Evolutionary conservation across 2,329 filamentous ascomycete genomes (phyloP).

Genomic region (Amesomyces nigricolor): DNA sequence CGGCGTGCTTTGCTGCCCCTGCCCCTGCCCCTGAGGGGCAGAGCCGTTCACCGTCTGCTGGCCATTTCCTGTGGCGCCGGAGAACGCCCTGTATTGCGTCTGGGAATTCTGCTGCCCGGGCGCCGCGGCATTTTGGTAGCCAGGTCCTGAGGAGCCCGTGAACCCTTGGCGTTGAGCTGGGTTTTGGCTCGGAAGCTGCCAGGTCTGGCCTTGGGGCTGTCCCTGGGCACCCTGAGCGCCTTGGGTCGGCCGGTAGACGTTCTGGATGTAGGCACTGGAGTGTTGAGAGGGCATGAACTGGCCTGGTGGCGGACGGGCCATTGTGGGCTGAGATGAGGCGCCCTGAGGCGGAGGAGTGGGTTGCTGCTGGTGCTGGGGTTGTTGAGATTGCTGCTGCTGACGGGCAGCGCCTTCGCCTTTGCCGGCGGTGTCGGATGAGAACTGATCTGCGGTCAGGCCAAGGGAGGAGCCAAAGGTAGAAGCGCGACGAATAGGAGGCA

Average conservation of each 20-base stretch:
- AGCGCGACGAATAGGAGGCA: constrained; percentile 54
- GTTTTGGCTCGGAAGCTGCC: constrained; percentile 21
- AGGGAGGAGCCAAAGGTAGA: constrained; percentile 49
- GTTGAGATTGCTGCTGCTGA: constrained; percentile 5
- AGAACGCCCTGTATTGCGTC: constrained; percentile 6
- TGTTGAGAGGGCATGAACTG: constrained; percentile 18
- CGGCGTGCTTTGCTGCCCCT: constrained; percentile 10
- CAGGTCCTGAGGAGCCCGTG: neutral
- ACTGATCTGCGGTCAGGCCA: constrained; percentile 26
- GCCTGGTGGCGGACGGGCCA: constrained; percentile 14
- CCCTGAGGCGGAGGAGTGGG: neutral
- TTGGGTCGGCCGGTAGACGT: constrained; percentile 24
- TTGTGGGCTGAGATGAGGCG: constrained; percentile 1
- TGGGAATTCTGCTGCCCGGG: constrained; percentile 7
- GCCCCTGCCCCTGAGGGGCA: constrained; percentile 3
- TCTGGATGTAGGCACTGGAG: constrained; percentile 19
- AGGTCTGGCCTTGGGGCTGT: constrained; percentile 12
- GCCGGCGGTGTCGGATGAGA: constrained; percentile 11
- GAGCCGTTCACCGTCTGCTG: constrained; percentile 15
- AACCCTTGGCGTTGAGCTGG: constrained; percentile 9
- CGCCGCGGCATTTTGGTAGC: constrained; percentile 4
- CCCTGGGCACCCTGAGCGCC: constrained; percentile 12
- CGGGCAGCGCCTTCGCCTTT: constrained; percentile 1
- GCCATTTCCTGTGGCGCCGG: constrained; percentile 13
- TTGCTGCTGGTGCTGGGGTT: neutral